Conservation (phyloP, 2,329 filamentous ascomycete species). For the Dissoconium aciculare region DNA sequence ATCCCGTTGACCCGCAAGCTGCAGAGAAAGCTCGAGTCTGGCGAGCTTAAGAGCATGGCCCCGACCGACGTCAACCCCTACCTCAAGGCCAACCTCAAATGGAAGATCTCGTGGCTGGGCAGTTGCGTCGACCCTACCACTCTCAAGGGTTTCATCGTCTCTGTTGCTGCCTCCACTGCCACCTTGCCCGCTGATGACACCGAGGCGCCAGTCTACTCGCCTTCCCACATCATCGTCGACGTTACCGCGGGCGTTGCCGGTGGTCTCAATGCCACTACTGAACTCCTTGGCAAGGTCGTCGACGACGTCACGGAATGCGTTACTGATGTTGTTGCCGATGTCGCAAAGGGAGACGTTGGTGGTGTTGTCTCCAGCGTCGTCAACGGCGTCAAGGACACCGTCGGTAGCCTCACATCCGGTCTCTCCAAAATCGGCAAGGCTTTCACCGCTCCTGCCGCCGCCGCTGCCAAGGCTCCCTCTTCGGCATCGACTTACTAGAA, state of each 20-base stretch:
- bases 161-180: constrained; percentile 26
- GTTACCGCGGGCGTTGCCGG: constrained; percentile 17
- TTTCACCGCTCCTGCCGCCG: no score
- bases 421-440: no score
- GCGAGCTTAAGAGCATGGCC: constrained; percentile 20
- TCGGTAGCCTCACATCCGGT: no score
- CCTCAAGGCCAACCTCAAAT: constrained; percentile 21
- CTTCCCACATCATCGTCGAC: constrained; percentile 13
- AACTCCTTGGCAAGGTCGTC: background rate
- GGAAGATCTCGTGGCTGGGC: constrained; percentile 21
- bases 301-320: background rate
- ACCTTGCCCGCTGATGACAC: constrained; percentile 11
- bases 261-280: constrained; percentile 7
- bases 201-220: constrained; percentile 14
- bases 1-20: constrained; percentile 33
- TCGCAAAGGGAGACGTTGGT: no score
- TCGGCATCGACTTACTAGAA: no score
- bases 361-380: no score
- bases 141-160: constrained; percentile 26
- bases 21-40: constrained; percentile 19
- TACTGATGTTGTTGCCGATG: no score
- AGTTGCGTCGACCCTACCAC: constrained; percentile 21
- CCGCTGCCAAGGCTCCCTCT: no score
- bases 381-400: no score
- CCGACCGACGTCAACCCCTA: constrained; percentile 18